phyloP scores from a whole-genome alignment of 192 early-diverging fungal species.

The Powellomyces hirtus region DNA sequence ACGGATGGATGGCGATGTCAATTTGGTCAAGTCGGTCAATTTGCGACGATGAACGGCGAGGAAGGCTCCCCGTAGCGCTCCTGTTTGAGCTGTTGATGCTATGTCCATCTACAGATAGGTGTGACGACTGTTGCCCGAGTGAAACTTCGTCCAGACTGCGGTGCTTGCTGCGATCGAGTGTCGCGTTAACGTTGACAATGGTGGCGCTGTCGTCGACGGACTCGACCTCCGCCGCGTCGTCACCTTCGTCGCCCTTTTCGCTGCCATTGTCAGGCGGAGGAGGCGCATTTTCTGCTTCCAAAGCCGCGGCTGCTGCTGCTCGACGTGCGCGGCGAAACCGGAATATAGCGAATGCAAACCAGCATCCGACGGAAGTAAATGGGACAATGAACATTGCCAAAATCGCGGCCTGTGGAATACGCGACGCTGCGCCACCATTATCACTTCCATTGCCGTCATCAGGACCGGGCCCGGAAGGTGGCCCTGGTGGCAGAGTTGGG shows the following conservation, averaged over 20 bases:
- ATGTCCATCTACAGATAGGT: too few species aligned
- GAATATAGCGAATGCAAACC: not conserved
- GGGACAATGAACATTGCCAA: slow-evolving; percentile 2
- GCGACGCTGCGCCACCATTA: not conserved
- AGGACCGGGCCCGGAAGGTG: not conserved
- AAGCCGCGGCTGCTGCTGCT: not conserved
- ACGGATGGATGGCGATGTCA: too few species aligned
- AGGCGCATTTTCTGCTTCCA: not conserved
- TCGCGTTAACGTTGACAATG: slow-evolving; percentile 16
- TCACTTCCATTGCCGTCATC: not conserved
- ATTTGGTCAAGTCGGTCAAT: too few species aligned
- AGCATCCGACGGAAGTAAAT: not conserved
- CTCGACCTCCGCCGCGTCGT: too few species aligned
- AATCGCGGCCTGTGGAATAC: slow-evolving; percentile 2
- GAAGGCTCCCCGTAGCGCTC: too few species aligned
- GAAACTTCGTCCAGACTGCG: too few species aligned
- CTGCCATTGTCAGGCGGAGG: not conserved
- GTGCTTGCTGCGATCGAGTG: not conserved
- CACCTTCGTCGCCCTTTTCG: not conserved
- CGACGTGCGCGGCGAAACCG: not conserved
- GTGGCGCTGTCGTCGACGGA: slow-evolving; percentile 18
- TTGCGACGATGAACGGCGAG: too few species aligned
- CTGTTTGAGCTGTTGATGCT: too few species aligned
- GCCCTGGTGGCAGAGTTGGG: not conserved
- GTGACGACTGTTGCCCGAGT: too few species aligned